Conservation (phyloP, 2,329 filamentous ascomycete genomes). For the Thielaviopsis ethacetica region DNA sequence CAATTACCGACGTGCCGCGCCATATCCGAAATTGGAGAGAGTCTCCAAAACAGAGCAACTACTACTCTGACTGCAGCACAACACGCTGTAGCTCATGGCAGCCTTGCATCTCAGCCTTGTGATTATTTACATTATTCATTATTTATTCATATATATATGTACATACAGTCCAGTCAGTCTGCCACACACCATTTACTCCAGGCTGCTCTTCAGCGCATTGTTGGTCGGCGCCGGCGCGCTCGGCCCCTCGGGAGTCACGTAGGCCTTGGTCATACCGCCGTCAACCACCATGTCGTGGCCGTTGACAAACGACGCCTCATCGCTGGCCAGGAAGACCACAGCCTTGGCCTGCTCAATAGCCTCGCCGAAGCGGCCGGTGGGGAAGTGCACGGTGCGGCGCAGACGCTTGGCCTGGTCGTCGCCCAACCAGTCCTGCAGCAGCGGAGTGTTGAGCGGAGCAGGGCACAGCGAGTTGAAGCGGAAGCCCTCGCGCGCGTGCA, state of each 20-base stretch:
- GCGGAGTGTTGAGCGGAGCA: slow-evolving; percentile 74
- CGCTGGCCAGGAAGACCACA: slow-evolving; percentile 57
- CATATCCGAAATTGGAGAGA: too few relatives aligned
- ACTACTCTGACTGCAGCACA: too few relatives aligned
- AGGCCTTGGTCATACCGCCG: slow-evolving; percentile 49
- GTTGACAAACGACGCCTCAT: slow-evolving; percentile 61
- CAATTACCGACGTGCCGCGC: too few relatives aligned
- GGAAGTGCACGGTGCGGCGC: slow-evolving; percentile 61
- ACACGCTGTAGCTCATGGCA: too few relatives aligned
- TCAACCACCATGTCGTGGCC: slow-evolving; percentile 56
- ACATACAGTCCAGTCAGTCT: too few relatives aligned
- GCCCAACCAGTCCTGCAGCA: slow-evolving; percentile 62
- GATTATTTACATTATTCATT: too few relatives aligned
- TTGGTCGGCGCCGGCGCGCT: slow-evolving; percentile 35
- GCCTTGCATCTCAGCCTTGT: too few relatives aligned
- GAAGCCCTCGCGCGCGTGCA: slow-evolving; percentile 76
- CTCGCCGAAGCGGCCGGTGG: slow-evolving; percentile 58
- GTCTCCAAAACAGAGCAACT: too few relatives aligned
- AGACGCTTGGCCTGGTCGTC: slow-evolving; percentile 53
- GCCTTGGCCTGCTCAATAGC: slow-evolving; percentile 63
- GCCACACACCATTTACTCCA: not conserved
- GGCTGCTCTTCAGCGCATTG: slow-evolving; percentile 34
- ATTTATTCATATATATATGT: too few relatives aligned
- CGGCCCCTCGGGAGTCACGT: slow-evolving; percentile 17
- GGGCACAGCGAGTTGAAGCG: slow-evolving; percentile 86